Conservation (phyloP, 306 rosid genomes). For the Cicer bijugum region DNA sequence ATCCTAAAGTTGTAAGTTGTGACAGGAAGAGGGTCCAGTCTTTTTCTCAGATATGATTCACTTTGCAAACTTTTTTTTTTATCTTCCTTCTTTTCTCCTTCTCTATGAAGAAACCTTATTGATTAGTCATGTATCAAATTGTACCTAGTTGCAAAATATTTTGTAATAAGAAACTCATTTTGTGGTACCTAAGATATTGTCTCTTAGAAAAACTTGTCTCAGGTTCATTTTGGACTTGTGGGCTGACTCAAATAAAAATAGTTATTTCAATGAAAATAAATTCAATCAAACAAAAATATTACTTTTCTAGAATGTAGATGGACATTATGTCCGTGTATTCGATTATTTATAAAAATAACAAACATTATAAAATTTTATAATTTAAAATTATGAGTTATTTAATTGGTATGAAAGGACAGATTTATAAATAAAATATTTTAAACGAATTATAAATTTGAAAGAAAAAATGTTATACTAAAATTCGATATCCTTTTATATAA, state of each 20-base stretch:
- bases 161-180: constrained; percentile 51
- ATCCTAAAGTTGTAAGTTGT: constrained; percentile 45
- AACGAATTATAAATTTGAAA: no score
- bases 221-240: constrained; percentile 49
- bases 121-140: constrained; percentile 53
- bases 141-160: constrained; percentile 49
- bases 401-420: no score
- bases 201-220: constrained; percentile 55
- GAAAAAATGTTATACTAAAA: no score
- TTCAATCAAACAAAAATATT: neutral
- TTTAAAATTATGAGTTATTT: no score
- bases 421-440: no score
- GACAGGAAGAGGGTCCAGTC: constrained; percentile 56
- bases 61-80: constrained; percentile 42
- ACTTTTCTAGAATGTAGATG: neutral
- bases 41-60: constrained; percentile 63
- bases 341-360: no score
- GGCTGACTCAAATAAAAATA: constrained; percentile 41
- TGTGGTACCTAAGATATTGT: constrained; percentile 58
- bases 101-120: constrained; percentile 61
- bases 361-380: no score
- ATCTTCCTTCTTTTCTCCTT: constrained; percentile 62
- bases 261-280: neutral
- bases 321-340: no score
- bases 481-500: no score